Conservation (phyloP, 2,329 filamentous ascomycete species). For the Apiospora arundinis region DNA sequence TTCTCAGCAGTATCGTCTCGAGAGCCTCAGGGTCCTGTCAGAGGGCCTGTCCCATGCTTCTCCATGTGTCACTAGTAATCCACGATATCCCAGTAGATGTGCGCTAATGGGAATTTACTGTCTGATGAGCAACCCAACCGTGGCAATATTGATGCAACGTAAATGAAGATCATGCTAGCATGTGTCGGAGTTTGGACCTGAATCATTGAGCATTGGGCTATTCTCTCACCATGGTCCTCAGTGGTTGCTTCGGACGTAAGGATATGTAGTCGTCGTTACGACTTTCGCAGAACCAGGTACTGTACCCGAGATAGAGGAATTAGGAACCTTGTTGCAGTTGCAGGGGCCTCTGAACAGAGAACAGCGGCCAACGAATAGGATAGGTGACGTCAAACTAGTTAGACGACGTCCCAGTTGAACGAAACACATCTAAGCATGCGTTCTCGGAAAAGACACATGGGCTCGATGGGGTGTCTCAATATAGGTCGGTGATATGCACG, state of each 20-base stretch:
- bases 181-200: conserved; percentile 8
- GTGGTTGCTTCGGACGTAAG: not conserved
- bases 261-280: not conserved
- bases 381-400: not conserved
- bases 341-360: not conserved
- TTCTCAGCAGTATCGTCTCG: not conserved
- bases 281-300: not conserved
- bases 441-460: not conserved
- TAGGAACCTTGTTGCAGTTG: conserved; percentile 11
- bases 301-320: not conserved
- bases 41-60: not conserved
- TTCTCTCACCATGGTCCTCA: not conserved
- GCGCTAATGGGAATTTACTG: not conserved
- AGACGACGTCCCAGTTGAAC: not conserved
- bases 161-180: not conserved
- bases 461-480: not conserved
- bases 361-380: not conserved
- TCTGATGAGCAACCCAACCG: not conserved
- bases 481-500: conserved; percentile 9
- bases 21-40: not conserved
- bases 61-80: conserved; percentile 26
- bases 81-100: conserved; percentile 36
- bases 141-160: not conserved
- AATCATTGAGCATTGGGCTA: not conserved
- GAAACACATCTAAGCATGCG: not conserved